Base-by-base conservation (phyloP, 352 stramenopile genomes). In the Pythium rhizo-oryzae region DNA sequence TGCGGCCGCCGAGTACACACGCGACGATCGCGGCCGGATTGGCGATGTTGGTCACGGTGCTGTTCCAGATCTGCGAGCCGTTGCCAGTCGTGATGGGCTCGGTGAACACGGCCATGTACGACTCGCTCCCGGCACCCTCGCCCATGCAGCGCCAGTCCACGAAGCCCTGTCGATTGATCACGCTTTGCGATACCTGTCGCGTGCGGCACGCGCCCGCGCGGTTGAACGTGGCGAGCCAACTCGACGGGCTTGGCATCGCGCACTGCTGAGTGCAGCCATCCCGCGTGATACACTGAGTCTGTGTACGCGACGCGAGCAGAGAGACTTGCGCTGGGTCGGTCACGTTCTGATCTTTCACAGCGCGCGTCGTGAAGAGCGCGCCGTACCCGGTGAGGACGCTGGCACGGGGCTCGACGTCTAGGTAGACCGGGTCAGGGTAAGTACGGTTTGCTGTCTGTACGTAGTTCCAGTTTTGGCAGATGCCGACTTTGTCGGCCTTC, bases 391-490 rank as follows among this genome's bases (percentile, higher is more conserved):
- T 53, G 19, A 66, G 43, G 21, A 66, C 59, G 19, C 50, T 66
- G n/a, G 15, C 52, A 1, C 43, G 21, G 8, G 59, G 49, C 21
- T 37, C 15, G 4, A 0, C 18, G 9, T 51, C 37, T 4, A 59
- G 9, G 39, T 70, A 70, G 2, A 70, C 24, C 6, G 64, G 64
- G 18, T 47, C 56, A 7, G 64, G 64, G 15, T 65, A 70, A 6
- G 9, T 9, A 11, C 37, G 37, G n/a, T n/a, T n/a, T n/a, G n/a
- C n/a, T n/a, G n/a, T n/a, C n/a, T n/a, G 28, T 53, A 47, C 55
- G 37, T 65, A 1, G 64, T 70, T 23, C 64, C 64, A 70, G 19
- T 70, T 70, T 13, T 70, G 55, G 49, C 64, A 70, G 18, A 70
- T 52, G 23, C 64, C 64, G 19, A 64, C 28, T 2, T 44, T 70